phyloP scores from a whole-genome alignment of 2,329 filamentous ascomycete genomes.

The Penicillium capsulatum region DNA sequence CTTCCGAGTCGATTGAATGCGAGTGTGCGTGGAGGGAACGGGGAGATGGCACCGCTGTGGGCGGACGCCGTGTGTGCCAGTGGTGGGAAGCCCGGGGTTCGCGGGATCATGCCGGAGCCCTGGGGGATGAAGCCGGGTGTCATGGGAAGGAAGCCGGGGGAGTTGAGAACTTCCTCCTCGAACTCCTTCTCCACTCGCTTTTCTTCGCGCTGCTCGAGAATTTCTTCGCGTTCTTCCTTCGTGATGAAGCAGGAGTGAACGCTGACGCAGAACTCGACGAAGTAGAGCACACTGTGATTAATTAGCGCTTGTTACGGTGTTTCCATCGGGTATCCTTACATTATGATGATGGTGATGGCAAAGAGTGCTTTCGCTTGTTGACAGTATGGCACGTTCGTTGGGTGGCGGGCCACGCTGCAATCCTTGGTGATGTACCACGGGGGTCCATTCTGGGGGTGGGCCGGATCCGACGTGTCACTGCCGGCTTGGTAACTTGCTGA shows the following conservation, averaged over 20 bases:
- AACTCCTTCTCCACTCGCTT: constrained; percentile 39
- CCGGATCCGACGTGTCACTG: constrained; percentile 56
- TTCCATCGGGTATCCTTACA: too few species aligned
- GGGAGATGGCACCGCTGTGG: constrained; percentile 6
- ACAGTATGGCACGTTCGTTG: constrained; percentile 52
- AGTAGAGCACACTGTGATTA: constrained; percentile 50
- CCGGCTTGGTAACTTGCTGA: constrained; percentile 54
- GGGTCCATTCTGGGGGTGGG: constrained; percentile 51
- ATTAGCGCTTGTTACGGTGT: too few species aligned
- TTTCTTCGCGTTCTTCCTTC: constrained; percentile 34
- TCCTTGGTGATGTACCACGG: constrained; percentile 63
- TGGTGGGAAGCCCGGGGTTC: constrained; percentile 31
- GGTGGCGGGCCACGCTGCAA: constrained; percentile 50
- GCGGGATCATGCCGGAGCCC: constrained; percentile 17
- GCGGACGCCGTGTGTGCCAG: constrained; percentile 15
- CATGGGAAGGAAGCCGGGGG: constrained; percentile 34
- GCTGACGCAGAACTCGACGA: constrained; percentile 46
- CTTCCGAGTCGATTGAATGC: constrained; percentile 41
- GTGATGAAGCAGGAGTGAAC: constrained; percentile 47
- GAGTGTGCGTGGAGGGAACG: constrained; percentile 39
- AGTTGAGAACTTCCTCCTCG: constrained; percentile 40
- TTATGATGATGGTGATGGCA: constrained; percentile 53
- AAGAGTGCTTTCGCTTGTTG: constrained; percentile 58
- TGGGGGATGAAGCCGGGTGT: constrained; percentile 24
- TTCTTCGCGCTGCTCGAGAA: constrained; percentile 34